Conservation (phyloP, 2,329 filamentous ascomycete genomes). For the Incumbomyces delicatus region DNA sequence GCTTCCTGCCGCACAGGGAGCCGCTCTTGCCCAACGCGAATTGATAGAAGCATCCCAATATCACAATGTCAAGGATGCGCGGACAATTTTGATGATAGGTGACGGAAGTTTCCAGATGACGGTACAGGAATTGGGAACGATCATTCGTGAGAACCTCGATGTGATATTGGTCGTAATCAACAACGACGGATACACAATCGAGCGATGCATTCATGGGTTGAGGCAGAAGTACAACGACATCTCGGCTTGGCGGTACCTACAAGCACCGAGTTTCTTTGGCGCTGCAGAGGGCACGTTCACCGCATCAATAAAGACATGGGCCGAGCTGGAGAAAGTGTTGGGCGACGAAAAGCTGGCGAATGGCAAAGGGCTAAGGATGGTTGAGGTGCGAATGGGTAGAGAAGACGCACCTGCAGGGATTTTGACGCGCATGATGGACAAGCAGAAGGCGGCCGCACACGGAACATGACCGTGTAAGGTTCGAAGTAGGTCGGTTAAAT, state of each 20-base stretch:
- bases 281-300: constrained; percentile 36
- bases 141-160: constrained; percentile 64
- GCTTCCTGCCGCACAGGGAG: constrained; percentile 54
- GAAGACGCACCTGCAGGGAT: constrained; percentile 78
- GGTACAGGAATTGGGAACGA: constrained; percentile 67
- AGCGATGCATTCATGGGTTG: constrained; percentile 79
- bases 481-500: no score
- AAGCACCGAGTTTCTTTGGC: constrained; percentile 59
- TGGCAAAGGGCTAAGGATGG: constrained; percentile 51
- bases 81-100: constrained; percentile 79
- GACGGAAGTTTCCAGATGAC: constrained; percentile 83
- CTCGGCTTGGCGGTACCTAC: constrained; percentile 61
- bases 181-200: constrained; percentile 84
- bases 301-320: constrained; percentile 56
- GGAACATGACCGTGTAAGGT: no score
- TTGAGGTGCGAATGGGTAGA: constrained; percentile 72
- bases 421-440: no score
- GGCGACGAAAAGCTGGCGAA: constrained; percentile 52
- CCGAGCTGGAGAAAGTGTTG: constrained; percentile 58
- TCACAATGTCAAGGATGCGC: constrained; percentile 25
- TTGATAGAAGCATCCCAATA: no score
- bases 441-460: no score
- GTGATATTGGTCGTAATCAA: constrained; percentile 79
- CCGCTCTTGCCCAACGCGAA: constrained; percentile 51
- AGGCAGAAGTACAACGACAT: constrained; percentile 74